phyloP scores from a whole-genome alignment of 2,329 filamentous ascomycete genomes.

The Pestalotiopsis sp. region DNA sequence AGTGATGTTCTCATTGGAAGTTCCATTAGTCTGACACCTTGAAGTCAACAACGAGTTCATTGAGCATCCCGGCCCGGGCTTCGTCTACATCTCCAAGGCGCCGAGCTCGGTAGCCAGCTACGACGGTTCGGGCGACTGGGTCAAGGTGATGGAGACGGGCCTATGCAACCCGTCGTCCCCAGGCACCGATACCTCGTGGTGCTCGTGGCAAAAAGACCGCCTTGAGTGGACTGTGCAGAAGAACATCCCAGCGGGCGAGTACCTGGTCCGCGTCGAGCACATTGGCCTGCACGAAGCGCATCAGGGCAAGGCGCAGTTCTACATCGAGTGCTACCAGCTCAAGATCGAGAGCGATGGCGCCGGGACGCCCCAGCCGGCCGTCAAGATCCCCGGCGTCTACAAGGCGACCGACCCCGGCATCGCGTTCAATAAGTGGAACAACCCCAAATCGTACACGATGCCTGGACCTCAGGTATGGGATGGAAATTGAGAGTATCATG shows the following conservation, averaged over 20 bases:
- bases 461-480: constrained; percentile 16
- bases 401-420: constrained; percentile 15
- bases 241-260: background rate
- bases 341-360: constrained; percentile 41
- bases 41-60: constrained; percentile 1
- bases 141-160: constrained; percentile 14
- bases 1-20: background rate
- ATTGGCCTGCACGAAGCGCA: background rate
- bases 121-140: constrained; percentile 7
- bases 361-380: constrained; percentile 38
- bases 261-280: constrained; percentile 6
- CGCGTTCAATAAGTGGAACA: constrained; percentile 17
- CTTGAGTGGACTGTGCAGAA: constrained; percentile 1
- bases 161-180: constrained; percentile 23
- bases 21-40: background rate
- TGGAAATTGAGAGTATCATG: background rate
- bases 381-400: constrained; percentile 43
- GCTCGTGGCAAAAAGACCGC: constrained; percentile 19
- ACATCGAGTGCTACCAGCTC: constrained; percentile 45
- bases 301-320: constrained; percentile 34
- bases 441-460: constrained; percentile 13
- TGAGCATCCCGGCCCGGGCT: constrained; percentile 15
- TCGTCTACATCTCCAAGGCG: constrained; percentile 11
- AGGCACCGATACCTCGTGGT: constrained; percentile 12
- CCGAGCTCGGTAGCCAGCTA: background rate